Percentiles rank a stretch among this genome's conserved stretches.
These are phyloP conservation scores for Cynara cardunculus DNA, from an alignment of 129 eudicot species.

Conservation along the genomic window DNA sequence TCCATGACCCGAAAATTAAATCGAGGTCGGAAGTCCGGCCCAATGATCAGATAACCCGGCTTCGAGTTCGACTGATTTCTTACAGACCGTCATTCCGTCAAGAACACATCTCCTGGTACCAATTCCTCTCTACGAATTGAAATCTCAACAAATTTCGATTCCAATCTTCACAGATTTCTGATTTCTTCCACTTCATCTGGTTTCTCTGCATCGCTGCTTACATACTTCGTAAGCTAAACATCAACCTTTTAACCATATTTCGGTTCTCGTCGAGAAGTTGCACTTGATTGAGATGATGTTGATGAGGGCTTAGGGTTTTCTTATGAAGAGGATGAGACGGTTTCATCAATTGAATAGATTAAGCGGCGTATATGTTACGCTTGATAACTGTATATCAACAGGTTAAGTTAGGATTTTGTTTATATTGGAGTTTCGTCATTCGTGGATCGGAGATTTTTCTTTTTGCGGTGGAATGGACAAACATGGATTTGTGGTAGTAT, in stretches of 20 bases:
- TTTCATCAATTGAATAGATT: conserved; percentile 9
- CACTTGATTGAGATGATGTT: conserved; percentile 14
- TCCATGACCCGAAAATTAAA: neutral
- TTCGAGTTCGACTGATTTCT: neutral
- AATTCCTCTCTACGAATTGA: conserved; percentile 22
- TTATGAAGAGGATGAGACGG: neutral
- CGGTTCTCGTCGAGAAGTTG: neutral
- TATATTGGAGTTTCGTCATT: neutral
- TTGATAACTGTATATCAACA: conserved; percentile 1
- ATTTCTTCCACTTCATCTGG: neutral
- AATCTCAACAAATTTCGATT: conserved; percentile 25
- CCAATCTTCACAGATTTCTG: neutral
- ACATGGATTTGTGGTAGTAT: conserved; percentile 16
- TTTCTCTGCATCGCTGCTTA: neutral
- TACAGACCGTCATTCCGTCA: conserved; percentile 14
- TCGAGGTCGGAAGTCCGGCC: neutral
- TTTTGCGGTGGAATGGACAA: conserved; percentile 29
- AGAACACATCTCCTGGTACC: conserved; percentile 20
- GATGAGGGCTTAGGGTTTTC: conserved; percentile 17
- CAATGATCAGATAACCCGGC: neutral
- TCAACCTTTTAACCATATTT: neutral
- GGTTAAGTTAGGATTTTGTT: conserved; percentile 6
- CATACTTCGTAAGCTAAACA: neutral
- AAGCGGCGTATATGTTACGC: neutral
- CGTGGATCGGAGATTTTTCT: conserved; percentile 14